phyloP scores from a whole-genome alignment of 352 stramenopile species.

The Plasmopara muralis region DNA sequence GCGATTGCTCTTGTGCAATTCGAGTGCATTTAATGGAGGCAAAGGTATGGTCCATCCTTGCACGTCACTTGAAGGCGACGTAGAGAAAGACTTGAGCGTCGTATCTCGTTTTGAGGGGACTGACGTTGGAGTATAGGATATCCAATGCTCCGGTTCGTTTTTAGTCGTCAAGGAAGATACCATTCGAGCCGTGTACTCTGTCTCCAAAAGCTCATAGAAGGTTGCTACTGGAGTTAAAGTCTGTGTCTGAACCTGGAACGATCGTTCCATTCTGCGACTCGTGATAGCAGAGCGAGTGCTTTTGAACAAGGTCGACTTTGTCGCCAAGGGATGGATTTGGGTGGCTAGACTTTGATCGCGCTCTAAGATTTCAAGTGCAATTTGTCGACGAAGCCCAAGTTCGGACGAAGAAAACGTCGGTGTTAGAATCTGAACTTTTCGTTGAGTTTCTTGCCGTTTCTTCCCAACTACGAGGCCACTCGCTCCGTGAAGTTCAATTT shows the following conservation, averaged over 20 bases:
- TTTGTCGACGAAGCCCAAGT: constrained; percentile 16
- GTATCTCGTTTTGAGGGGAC: constrained; percentile 8
- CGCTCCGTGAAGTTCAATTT: constrained; percentile 48
- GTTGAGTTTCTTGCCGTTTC: constrained; percentile 7
- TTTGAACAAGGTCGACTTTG: constrained; percentile 12
- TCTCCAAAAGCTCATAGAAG: constrained; percentile 44
- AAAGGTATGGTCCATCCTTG: constrained; percentile 4
- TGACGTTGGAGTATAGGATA: constrained; percentile 4
- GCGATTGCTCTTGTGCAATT: constrained; percentile 42
- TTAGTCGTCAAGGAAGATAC: constrained; percentile 1
- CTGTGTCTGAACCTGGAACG: neutral
- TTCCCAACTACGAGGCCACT: constrained; percentile 38
- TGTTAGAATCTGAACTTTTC: constrained; percentile 30
- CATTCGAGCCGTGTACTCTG: constrained; percentile 9
- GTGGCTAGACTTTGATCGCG: constrained; percentile 26
- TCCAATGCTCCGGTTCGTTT: constrained; percentile 9
- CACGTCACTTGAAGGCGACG: constrained; percentile 4
- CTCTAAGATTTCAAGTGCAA: constrained; percentile 33
- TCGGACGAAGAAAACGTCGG: constrained; percentile 31
- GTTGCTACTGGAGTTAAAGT: constrained; percentile 17
- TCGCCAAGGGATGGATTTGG: constrained; percentile 27
- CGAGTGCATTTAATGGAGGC: constrained; percentile 6
- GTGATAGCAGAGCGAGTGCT: neutral
- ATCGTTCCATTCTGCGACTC: constrained; percentile 3
- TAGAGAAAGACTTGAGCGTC: constrained; percentile 4